Evolutionary conservation across 164 flowering plant species (phyloP).

Genomic region (Aristolochia californica): DNA sequence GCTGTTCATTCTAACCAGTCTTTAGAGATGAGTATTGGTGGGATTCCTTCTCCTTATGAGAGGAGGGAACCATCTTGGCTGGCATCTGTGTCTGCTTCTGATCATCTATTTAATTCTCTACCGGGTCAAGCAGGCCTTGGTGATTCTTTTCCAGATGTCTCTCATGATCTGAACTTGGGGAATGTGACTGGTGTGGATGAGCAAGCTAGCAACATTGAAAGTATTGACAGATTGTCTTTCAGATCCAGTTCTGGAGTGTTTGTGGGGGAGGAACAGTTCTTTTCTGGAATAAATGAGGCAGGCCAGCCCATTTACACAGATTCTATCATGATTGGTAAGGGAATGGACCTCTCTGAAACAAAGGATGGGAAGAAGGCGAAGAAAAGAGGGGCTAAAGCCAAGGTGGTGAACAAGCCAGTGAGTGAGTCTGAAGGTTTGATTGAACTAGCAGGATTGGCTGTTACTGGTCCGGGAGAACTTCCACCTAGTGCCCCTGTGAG

Average conservation of each 20-base stretch:
- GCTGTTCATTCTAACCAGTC: slow-evolving; percentile 27
- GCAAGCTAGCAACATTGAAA: slow-evolving; percentile 19
- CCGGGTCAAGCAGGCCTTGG: slow-evolving; percentile 31
- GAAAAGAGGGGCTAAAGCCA: slow-evolving; percentile 24
- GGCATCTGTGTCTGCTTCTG: slow-evolving; percentile 29
- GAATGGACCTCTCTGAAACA: slow-evolving; percentile 21
- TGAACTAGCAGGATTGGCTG: slow-evolving; percentile 24
- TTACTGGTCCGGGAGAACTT: slow-evolving; percentile 32
- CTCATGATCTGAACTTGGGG: slow-evolving; percentile 31
- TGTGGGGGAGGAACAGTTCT: slow-evolving; percentile 20
- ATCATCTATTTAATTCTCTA: slow-evolving; percentile 22
- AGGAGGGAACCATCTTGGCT: slow-evolving; percentile 36
- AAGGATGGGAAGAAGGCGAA: slow-evolving; percentile 28
- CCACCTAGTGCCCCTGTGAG: slow-evolving; percentile 26
- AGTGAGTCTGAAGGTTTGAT: slow-evolving; percentile 23
- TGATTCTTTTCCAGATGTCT: slow-evolving; percentile 25
- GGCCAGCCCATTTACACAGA: slow-evolving; percentile 14
- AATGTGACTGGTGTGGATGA: slow-evolving; percentile 20
- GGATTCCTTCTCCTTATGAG: slow-evolving; percentile 20
- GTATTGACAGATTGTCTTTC: slow-evolving; percentile 19
- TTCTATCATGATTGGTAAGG: slow-evolving; percentile 18
- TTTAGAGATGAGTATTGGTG: slow-evolving; percentile 25
- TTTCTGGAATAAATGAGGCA: slow-evolving; percentile 18
- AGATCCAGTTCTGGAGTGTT: slow-evolving; percentile 29
- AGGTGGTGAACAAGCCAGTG: slow-evolving; percentile 17